Percentiles rank a stretch among this genome's conserved stretches.
These are phyloP conservation scores for Xenoacremonium recifei DNA, from an alignment of 2,329 filamentous ascomycete species.

Conservation along the genomic window DNA sequence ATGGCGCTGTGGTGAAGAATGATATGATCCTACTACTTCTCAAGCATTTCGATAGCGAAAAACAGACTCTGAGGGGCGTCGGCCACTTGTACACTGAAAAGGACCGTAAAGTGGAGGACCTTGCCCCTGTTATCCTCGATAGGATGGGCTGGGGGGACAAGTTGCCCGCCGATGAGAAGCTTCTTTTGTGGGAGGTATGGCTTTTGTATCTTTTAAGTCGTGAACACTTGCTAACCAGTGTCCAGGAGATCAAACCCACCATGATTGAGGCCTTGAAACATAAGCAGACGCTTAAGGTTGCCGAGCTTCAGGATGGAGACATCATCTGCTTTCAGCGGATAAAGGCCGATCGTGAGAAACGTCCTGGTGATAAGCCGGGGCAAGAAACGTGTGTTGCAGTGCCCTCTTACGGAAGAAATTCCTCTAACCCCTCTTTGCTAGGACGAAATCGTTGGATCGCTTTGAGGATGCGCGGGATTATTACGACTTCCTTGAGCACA, in stretches of 20 bases:
- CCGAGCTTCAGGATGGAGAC: constrained; percentile 95
- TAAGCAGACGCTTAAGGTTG: constrained; percentile 83
- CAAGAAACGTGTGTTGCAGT: constrained; percentile 28
- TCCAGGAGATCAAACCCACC: constrained; percentile 88
- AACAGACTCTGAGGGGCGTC: constrained; percentile 72
- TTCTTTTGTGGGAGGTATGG: constrained; percentile 73
- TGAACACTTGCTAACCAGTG: constrained; percentile 7
- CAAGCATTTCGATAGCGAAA: constrained; percentile 83
- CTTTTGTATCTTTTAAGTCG: background rate
- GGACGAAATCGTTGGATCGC: constrained; percentile 41
- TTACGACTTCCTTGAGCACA: constrained; percentile 91
- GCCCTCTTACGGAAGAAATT: background rate
- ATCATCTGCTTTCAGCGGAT: constrained; percentile 88
- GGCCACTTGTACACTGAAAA: constrained; percentile 86
- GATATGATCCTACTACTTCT: constrained; percentile 80
- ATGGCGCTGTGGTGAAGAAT: constrained; percentile 56
- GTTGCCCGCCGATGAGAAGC: constrained; percentile 59
- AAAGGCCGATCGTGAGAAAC: constrained; percentile 36
- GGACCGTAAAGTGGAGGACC: constrained; percentile 82
- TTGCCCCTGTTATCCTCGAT: constrained; percentile 73
- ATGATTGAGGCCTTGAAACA: constrained; percentile 96
- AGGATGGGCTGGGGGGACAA: constrained; percentile 86
- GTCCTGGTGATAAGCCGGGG: constrained; percentile 25
- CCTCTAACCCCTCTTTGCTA: too few species aligned
- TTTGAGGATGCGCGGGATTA: constrained; percentile 76